Conservation (phyloP, 169 alveolate genomes). For the Plasmodium knowlesi region DNA sequence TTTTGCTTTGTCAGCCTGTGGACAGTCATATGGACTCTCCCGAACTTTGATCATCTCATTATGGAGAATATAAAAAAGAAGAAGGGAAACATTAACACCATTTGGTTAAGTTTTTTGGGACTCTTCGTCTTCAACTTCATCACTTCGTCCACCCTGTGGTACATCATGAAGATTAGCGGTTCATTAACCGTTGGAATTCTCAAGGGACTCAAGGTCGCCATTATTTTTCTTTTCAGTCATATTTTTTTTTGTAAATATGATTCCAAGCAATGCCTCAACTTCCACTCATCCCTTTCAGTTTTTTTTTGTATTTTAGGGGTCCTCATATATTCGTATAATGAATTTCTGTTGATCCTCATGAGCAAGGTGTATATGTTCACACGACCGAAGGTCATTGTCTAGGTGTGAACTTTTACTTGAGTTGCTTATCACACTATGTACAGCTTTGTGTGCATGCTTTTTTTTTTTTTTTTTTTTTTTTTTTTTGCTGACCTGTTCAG, state of each 20-base stretch:
- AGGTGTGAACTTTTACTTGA: neutral
- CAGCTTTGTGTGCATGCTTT: neutral
- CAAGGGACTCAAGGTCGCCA: conserved; percentile 79
- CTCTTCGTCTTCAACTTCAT: conserved; percentile 74
- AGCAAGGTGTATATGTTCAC: neutral
- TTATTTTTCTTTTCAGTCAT: conserved; percentile 76
- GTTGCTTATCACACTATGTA: neutral
- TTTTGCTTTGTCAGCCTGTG: conserved; percentile 69
- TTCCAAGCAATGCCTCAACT: conserved; percentile 78
- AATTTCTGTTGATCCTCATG: neutral
- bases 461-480: neutral
- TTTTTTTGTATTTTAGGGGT: conserved; percentile 58
- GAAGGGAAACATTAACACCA: conserved; percentile 73
- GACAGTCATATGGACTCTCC: conserved; percentile 80
- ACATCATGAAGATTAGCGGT: conserved; percentile 76
- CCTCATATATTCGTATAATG: conserved; percentile 51
- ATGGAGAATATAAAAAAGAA: conserved; percentile 53
- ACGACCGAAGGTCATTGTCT: neutral
- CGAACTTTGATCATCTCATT: conserved; percentile 76
- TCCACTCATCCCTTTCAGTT: conserved; percentile 76
- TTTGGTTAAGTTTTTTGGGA: conserved; percentile 58
- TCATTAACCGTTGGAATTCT: conserved; percentile 79
- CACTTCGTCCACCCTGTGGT: conserved; percentile 81
- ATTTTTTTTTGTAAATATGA: conserved; percentile 80
- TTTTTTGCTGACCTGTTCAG: neutral